A percentile compares a stretch with the other conserved stretches of the same genome.
phyloP scores from a whole-genome alignment of 2,329 filamentous ascomycete species.

The Alternaria solani region DNA sequence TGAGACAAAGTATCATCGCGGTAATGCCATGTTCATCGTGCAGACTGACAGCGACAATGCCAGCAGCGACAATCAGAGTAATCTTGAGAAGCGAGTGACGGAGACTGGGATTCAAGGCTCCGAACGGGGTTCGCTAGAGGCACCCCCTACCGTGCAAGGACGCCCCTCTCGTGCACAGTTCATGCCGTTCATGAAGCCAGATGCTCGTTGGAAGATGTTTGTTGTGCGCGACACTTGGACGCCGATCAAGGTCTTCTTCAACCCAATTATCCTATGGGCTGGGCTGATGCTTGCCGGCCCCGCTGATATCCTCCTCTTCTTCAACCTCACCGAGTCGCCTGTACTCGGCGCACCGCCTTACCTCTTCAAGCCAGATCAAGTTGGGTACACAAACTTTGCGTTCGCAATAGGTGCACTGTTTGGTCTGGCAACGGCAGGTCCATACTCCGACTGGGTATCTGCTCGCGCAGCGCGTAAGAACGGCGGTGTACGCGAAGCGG shows the following conservation, averaged over 20 bases:
- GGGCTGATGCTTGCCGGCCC: constrained; percentile 47
- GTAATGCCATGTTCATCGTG: constrained; percentile 2
- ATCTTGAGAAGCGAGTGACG: constrained; percentile 40
- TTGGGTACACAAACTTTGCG: constrained; percentile 60
- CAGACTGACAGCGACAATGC: neutral
- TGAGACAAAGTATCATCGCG: constrained; percentile 54
- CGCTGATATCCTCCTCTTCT: constrained; percentile 57
- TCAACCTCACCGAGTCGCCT: constrained; percentile 61
- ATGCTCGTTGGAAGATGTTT: constrained; percentile 52
- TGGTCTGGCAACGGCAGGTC: constrained; percentile 63
- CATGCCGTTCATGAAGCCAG: constrained; percentile 48
- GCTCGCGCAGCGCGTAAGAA: constrained; percentile 63
- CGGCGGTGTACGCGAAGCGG: constrained; percentile 63
- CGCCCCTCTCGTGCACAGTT: constrained; percentile 52
- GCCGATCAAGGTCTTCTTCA: constrained; percentile 55
- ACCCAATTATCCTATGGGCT: constrained; percentile 54
- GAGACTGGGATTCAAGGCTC: constrained; percentile 29
- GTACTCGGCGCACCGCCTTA: constrained; percentile 58
- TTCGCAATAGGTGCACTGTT: constrained; percentile 62
- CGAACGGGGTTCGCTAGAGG: constrained; percentile 30
- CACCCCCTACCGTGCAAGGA: constrained; percentile 40
- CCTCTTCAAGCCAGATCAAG: constrained; percentile 53
- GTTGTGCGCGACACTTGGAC: constrained; percentile 53
- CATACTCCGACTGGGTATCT: constrained; percentile 65
- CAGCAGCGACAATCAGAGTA: constrained; percentile 13